A percentile compares a stretch with the other conserved stretches of the same genome.
These are phyloP conservation scores for Zygoascus tannicola DNA, from an alignment of 805 yeast species.

Conservation along the genomic window DNA sequence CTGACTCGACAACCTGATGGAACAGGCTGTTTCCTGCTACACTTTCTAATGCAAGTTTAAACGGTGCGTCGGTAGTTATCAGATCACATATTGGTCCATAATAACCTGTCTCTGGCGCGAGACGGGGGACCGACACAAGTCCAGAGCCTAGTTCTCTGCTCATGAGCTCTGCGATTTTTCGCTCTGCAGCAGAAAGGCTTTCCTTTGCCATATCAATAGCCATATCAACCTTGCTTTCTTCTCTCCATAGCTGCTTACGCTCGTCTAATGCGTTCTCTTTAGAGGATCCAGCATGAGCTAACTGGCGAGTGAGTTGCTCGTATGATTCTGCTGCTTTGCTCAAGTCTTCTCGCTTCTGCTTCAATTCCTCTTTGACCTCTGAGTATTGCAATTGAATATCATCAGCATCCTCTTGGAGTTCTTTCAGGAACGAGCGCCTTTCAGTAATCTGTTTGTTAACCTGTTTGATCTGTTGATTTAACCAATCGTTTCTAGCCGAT, in stretches of 20 bases:
- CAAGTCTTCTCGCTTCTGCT: slow-evolving; percentile 9
- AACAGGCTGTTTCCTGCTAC: slow-evolving; percentile 81
- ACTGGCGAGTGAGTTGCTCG: slow-evolving; percentile 11
- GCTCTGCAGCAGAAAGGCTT: slow-evolving; percentile 49
- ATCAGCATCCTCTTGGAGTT: slow-evolving; percentile 18
- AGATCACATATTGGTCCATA: slow-evolving; percentile 83
- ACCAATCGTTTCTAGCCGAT: slow-evolving; percentile 60
- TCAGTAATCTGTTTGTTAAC: slow-evolving; percentile 27
- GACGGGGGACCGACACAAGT: slow-evolving; percentile 55
- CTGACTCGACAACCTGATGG: slow-evolving; percentile 83
- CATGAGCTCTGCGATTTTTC: slow-evolving; percentile 50
- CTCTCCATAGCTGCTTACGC: slow-evolving; percentile 70
- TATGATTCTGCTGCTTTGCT: slow-evolving; percentile 18
- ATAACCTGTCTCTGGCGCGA: slow-evolving; percentile 43
- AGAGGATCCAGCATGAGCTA: slow-evolving; percentile 11
- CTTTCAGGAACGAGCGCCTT: slow-evolving; percentile 23
- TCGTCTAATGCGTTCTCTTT: slow-evolving; percentile 43
- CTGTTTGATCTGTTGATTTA: slow-evolving; percentile 40
- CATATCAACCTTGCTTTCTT: slow-evolving; percentile 57
- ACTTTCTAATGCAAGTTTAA: slow-evolving; percentile 78
- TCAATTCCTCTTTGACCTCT: background rate
- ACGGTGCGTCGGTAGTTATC: slow-evolving; percentile 70
- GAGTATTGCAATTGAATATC: slow-evolving; percentile 3
- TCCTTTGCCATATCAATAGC: slow-evolving; percentile 44
- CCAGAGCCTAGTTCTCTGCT: slow-evolving; percentile 35